phyloP scores from a whole-genome alignment of 768 basidiomycete species.

The Amanita brunnescens region DNA sequence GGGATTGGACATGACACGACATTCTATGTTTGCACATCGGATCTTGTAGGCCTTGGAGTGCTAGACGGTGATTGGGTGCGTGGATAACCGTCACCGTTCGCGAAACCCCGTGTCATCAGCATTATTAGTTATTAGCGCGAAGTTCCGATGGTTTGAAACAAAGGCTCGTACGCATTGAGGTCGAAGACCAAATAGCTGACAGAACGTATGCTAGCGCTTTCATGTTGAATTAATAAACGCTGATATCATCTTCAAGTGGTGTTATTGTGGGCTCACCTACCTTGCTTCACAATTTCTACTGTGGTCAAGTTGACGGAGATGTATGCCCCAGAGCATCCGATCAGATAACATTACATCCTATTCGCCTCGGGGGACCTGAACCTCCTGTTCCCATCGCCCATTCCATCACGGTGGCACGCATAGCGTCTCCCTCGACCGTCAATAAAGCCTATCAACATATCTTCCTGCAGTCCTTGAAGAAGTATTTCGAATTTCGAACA shows the following conservation, averaged over 20 bases:
- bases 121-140: conserved; percentile 2
- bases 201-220: conserved; percentile 23
- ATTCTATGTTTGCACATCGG: conserved; percentile 53
- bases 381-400: conserved; percentile 62
- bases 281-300: conserved; percentile 45
- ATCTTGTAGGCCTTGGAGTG: conserved; percentile 56
- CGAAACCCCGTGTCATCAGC: conserved; percentile 2
- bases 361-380: conserved; percentile 50
- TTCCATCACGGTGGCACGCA: conserved; percentile 66
- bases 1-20: conserved; percentile 33
- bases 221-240: neutral
- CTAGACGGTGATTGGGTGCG: conserved; percentile 75
- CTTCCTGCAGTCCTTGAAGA: conserved; percentile 53
- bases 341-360: conserved; percentile 34
- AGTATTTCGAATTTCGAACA: conserved; percentile 46
- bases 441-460: conserved; percentile 54
- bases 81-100: neutral
- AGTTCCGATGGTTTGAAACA: conserved; percentile 14
- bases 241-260: conserved; percentile 16
- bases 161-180: conserved; percentile 52
- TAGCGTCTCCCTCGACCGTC: conserved; percentile 66
- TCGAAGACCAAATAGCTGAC: conserved; percentile 35
- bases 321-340: conserved; percentile 10
- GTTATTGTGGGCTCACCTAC: conserved; percentile 39
- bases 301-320: conserved; percentile 13